phyloP scores from a whole-genome alignment of 1,284 basidiomycete genomes.

The Psilocybe mexicana region DNA sequence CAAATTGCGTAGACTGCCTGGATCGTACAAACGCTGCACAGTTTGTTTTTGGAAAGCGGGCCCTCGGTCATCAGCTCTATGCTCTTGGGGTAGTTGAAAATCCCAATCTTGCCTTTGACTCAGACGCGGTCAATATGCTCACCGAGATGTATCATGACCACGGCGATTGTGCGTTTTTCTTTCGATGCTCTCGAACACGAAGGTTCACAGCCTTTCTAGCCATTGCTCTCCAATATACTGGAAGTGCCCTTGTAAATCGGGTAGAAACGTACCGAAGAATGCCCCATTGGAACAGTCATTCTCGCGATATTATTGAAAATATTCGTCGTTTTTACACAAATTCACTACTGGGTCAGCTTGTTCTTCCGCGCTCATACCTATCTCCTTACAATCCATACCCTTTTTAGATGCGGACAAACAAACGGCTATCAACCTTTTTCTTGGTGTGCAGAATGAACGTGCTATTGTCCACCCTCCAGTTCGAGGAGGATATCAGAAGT shows the following conservation, averaged over 20 bases:
- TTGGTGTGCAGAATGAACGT: conserved; percentile 75
- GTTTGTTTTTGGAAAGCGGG: conserved; percentile 96
- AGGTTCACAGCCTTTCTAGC: conserved; percentile 44
- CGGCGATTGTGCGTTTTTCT: conserved; percentile 73
- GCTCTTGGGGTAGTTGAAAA: conserved; percentile 87
- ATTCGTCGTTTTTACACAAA: conserved; percentile 96
- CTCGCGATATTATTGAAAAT: conserved; percentile 96
- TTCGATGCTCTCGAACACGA: background rate
- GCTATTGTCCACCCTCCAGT: conserved; percentile 46
- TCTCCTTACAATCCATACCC: background rate
- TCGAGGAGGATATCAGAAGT: conserved; percentile 73
- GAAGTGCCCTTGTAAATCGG: conserved; percentile 94
- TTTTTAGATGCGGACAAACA: conserved; percentile 92
- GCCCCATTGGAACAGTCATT: conserved; percentile 98
- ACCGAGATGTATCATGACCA: conserved; percentile 99
- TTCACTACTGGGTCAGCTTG: conserved; percentile 74
- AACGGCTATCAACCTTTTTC: conserved; percentile 94
- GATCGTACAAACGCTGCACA: conserved; percentile 98
- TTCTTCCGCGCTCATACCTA: conserved; percentile 4
- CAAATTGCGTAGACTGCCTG: conserved; percentile 95
- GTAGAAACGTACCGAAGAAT: conserved; percentile 97
- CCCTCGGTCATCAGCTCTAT: conserved; percentile 93
- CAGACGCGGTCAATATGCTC: conserved; percentile 94
- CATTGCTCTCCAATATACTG: conserved; percentile 95
- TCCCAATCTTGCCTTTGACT: conserved; percentile 90